Evolutionary conservation across 495 filamentous ascomycete genomes (phyloP).

Genomic region (Immersiella caudata): DNA sequence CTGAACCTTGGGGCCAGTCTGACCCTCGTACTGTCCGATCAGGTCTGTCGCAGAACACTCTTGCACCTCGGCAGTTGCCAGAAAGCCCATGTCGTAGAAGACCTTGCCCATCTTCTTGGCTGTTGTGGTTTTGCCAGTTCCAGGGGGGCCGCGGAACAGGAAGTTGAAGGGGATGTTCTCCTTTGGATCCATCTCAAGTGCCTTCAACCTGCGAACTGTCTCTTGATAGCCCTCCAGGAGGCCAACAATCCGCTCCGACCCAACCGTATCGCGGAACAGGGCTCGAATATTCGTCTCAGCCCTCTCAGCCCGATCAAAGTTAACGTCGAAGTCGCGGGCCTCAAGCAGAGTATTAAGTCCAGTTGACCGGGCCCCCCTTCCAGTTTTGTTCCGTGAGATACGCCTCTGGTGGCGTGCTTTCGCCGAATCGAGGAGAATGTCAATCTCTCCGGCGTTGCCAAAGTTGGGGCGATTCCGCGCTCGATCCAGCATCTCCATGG

Average conservation of each 20-base stretch:
- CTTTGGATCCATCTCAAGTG: constrained; percentile 62
- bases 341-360: constrained; percentile 44
- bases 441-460: constrained; percentile 66
- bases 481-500: constrained; percentile 54
- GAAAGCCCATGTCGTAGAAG: constrained; percentile 71
- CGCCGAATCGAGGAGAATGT: constrained; percentile 63
- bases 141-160: constrained; percentile 48
- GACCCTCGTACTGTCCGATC: constrained; percentile 63
- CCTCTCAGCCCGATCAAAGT: constrained; percentile 60
- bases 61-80: constrained; percentile 56
- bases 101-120: constrained; percentile 72
- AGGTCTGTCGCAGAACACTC: constrained; percentile 66
- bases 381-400: constrained; percentile 32
- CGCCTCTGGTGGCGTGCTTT: constrained; percentile 62
- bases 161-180: constrained; percentile 47
- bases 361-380: constrained; percentile 2
- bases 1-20: constrained; percentile 66
- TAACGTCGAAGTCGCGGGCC: constrained; percentile 67
- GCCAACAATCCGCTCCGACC: constrained; percentile 63
- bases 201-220: constrained; percentile 55
- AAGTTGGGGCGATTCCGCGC: constrained; percentile 61
- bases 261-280: constrained; percentile 69
- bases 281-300: constrained; percentile 54
- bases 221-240: constrained; percentile 64
- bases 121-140: constrained; percentile 76